Evolutionary conservation across 305 asterid genomes (phyloP).

Genomic region (Fraxinus paxiana): DNA sequence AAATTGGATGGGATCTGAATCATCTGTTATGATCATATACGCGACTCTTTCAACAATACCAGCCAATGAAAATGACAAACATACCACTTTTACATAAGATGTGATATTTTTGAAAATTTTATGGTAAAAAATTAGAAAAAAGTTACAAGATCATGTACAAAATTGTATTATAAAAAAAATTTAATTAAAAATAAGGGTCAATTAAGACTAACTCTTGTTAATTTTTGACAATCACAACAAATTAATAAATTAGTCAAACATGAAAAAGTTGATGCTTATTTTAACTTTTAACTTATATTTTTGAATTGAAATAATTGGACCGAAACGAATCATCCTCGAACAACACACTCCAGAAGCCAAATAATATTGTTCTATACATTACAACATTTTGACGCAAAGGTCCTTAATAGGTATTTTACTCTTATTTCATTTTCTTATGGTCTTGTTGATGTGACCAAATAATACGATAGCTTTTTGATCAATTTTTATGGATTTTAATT

Average conservation of each 20-base stretch:
- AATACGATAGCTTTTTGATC: not conserved
- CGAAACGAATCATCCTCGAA: not conserved
- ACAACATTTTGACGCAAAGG: not conserved
- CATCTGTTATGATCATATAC: not conserved
- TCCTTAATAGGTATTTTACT: not conserved
- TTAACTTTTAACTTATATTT: not conserved
- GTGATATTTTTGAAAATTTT: not conserved
- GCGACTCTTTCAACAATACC: not conserved
- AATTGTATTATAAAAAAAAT: not conserved
- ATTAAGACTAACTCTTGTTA: not conserved
- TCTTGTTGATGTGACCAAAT: not conserved
- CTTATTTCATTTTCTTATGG: not conserved
- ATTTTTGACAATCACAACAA: not conserved
- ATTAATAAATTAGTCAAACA: not conserved
- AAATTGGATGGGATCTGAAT: conserved; percentile 1
- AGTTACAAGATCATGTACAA: not conserved
- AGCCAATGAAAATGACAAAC: not conserved
- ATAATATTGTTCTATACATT: not conserved
- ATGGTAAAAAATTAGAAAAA: not conserved
- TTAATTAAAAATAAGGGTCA: not conserved
- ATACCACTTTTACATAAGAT: not conserved
- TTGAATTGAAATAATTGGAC: not conserved
- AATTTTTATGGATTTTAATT: not conserved
- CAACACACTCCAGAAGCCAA: not conserved
- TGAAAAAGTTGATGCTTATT: not conserved